Base-by-base conservation (phyloP, 805 yeast genomes). In the Barnettozyma pratensis region DNA sequence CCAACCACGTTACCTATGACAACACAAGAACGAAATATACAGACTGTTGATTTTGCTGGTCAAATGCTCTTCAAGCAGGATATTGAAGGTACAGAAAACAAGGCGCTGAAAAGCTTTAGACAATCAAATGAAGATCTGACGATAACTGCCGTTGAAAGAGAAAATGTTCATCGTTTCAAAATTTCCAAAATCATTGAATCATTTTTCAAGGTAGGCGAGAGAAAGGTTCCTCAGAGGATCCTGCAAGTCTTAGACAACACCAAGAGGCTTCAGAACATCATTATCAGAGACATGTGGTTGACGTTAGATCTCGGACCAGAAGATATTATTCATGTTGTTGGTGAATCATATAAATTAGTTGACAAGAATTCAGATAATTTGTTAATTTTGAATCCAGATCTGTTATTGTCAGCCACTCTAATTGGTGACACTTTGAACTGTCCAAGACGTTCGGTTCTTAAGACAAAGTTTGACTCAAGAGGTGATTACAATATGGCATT, bases 321-420 rank as follows among this genome's bases (percentile, higher is more conserved):
- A 6, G 91, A 85, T 60, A 72, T 85, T 0, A 71, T 86, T 14
- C 87, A 86, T 63, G 65, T 85, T 5, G 71, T 86, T 9, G 75
- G 83, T 5, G 73, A 64, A 4, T 56, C 59, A 26, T 44, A 45
- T 35, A 54, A 54, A 28, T 56, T 81, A 3, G 74, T 84, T 7
- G 87, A 83, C 54, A 71, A 73, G 41, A 75, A 76, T 49, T 66
- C 73, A 34, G 75, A 75, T 31, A 81, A 85, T 55, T 62, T 90
- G n/a, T 65, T 91, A 30, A 75, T 92, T 25, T 76, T 94, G 76
- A 79, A 86, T 54, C 99, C 99, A 0, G 98, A 94, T 61, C 67
- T 79, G 4, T 66, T 94, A 10, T 67, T 92, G 0, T 79, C 97
- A 0, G 90, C 96, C 3, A 94, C 98, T 0, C 69, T 83, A 4